A percentile compares a stretch with the other conserved stretches of the same genome.
Evolutionary conservation across 2,329 filamentous ascomycete species (phyloP).

Genomic region (Penicillium sp.): DNA sequence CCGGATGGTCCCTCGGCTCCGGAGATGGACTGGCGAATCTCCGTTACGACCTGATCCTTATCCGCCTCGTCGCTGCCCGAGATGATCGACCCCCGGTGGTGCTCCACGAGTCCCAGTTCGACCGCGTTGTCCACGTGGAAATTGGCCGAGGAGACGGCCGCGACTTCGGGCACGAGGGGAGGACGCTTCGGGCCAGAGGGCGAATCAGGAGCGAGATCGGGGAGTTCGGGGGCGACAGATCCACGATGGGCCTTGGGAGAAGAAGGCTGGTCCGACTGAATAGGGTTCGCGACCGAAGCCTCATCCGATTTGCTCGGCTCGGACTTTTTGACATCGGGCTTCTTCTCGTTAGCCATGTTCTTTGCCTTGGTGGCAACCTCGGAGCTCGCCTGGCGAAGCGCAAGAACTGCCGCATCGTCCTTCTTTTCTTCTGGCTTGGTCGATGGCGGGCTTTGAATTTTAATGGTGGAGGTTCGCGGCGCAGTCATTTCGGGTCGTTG

Average conservation of each 20-base stretch:
- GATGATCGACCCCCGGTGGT: constrained; percentile 35
- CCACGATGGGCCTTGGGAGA: constrained; percentile 18
- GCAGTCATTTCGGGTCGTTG: constrained; percentile 17
- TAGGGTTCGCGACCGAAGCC: neutral
- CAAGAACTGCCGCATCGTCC: constrained; percentile 34
- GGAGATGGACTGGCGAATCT: constrained; percentile 36
- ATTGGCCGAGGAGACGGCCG: constrained; percentile 35
- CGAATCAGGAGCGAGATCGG: constrained; percentile 17
- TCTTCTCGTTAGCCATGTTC: constrained; percentile 17
- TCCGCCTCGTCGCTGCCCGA: constrained; percentile 31
- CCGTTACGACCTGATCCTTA: constrained; percentile 30
- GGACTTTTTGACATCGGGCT: constrained; percentile 13
- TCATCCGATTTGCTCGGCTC: constrained; percentile 12
- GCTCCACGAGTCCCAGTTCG: constrained; percentile 32
- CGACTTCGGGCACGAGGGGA: constrained; percentile 29
- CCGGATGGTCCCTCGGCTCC: constrained; percentile 18
- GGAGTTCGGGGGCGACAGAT: constrained; percentile 30
- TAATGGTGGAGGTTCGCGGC: constrained; percentile 33
- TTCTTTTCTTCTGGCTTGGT: constrained; percentile 28
- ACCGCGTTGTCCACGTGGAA: constrained; percentile 34
- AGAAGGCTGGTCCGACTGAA: neutral
- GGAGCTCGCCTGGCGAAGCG: constrained; percentile 41
- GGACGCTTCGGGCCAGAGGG: constrained; percentile 22
- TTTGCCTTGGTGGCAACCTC: constrained; percentile 37
- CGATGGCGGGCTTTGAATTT: constrained; percentile 37